Conservation (phyloP, 352 stramenopile species). For the Pilasporangium apinafurcum region DNA sequence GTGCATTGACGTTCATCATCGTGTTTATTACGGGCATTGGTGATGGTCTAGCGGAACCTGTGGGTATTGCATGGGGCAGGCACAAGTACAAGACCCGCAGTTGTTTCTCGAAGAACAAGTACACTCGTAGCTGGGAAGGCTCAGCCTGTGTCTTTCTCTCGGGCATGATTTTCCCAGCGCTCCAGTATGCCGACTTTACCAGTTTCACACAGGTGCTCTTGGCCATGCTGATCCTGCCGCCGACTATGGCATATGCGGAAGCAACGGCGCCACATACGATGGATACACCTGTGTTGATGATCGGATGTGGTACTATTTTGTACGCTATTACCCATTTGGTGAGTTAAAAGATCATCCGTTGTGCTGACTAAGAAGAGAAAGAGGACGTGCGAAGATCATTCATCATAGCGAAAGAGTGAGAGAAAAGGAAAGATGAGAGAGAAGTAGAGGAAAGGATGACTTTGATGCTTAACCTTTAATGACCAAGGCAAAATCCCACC, state of each 20-base stretch:
- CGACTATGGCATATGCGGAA: slow-evolving; percentile 81
- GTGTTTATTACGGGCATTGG: slow-evolving; percentile 82
- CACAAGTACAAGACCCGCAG: slow-evolving; percentile 85
- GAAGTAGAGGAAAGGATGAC: too few relatives aligned
- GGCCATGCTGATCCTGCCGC: slow-evolving; percentile 70
- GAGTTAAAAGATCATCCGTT: too few relatives aligned
- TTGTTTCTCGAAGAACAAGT: slow-evolving; percentile 80
- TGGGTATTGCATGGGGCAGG: slow-evolving; percentile 72
- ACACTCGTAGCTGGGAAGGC: slow-evolving; percentile 81
- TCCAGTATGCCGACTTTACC: slow-evolving; percentile 65
- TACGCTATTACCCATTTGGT: slow-evolving; percentile 46
- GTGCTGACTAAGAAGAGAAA: too few relatives aligned
- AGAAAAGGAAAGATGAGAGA: too few relatives aligned
- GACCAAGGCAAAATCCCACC: too few relatives aligned
- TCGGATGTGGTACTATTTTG: slow-evolving; percentile 61
- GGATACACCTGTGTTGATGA: slow-evolving; percentile 82
- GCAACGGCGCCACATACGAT: slow-evolving; percentile 80
- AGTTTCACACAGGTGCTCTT: slow-evolving; percentile 73
- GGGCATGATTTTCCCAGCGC: slow-evolving; percentile 53
- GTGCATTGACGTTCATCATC: slow-evolving; percentile 62
- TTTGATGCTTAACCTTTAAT: too few relatives aligned
- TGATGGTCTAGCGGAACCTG: slow-evolving; percentile 67
- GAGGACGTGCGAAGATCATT: too few relatives aligned
- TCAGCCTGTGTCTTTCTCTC: slow-evolving; percentile 76
- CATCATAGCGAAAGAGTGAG: too few relatives aligned